A percentile compares a stretch with the other conserved stretches of the same genome.
Evolutionary conservation across 345 rosid genomes (phyloP).

Genomic region (Cardamine occulta): DNA sequence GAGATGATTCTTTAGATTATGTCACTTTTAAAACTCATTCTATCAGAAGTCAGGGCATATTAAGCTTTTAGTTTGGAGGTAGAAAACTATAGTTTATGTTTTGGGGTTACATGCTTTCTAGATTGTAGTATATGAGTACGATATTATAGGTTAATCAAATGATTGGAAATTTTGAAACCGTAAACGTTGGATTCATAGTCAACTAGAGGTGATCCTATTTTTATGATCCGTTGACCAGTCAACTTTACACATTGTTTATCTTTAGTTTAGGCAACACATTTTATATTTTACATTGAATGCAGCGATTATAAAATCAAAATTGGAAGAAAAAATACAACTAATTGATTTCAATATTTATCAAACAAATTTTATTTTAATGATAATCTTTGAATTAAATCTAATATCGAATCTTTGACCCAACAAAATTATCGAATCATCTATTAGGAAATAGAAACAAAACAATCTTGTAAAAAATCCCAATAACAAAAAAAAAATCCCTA

Average conservation of each 20-base stretch:
- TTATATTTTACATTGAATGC: neutral
- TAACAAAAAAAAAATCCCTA: neutral
- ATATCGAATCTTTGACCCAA: too few relatives aligned
- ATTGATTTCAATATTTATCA: neutral
- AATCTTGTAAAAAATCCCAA: neutral
- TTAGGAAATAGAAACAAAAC: too few relatives aligned
- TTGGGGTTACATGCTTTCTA: neutral
- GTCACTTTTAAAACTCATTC: neutral
- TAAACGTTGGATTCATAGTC: slow-evolving; percentile 30
- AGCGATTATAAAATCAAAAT: neutral
- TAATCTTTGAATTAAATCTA: neutral
- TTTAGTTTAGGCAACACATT: neutral
- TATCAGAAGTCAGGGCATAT: neutral
- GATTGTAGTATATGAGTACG: neutral
- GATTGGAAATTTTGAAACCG: neutral
- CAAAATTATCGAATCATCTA: neutral
- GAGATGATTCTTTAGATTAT: neutral
- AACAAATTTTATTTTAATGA: neutral
- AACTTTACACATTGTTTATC: neutral
- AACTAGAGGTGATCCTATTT: slow-evolving; percentile 21
- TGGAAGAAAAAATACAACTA: neutral
- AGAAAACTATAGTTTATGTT: neutral
- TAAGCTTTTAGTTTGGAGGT: neutral
- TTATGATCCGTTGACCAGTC: slow-evolving; percentile 19
- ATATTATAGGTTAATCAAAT: neutral